These are phyloP conservation scores for Sarocladium kiliense DNA, from an alignment of 2,329 filamentous ascomycete genomes.

Conservation along the genomic window DNA sequence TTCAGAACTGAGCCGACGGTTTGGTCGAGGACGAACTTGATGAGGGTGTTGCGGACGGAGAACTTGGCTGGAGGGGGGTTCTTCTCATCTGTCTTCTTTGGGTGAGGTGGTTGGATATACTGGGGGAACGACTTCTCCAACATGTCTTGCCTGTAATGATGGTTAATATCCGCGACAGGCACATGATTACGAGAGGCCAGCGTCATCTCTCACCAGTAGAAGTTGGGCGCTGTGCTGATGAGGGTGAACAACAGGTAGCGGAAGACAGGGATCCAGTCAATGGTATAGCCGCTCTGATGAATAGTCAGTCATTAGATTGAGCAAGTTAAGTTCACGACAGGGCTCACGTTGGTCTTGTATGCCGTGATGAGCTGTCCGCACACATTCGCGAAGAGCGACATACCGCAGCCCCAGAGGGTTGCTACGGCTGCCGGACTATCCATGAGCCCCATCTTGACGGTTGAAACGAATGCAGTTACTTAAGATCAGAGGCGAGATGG, in stretches of 20 bases:
- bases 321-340: background rate
- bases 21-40: constrained; percentile 67
- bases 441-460: background rate
- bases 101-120: constrained; percentile 35
- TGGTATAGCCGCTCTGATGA: constrained; percentile 48
- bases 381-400: constrained; percentile 55
- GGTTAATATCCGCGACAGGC: constrained; percentile 9
- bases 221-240: constrained; percentile 75
- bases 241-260: constrained; percentile 73
- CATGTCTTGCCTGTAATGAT: constrained; percentile 59
- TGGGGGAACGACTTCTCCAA: constrained; percentile 73
- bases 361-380: constrained; percentile 63
- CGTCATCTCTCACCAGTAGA: constrained; percentile 58
- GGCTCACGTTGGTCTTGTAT: background rate
- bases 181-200: background rate
- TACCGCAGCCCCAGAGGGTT: background rate
- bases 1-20: constrained; percentile 61
- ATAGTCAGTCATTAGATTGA: background rate
- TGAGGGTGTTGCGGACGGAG: constrained; percentile 57
- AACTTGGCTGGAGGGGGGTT: constrained; percentile 38
- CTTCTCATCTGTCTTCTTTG: constrained; percentile 31
- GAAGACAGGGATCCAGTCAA: constrained; percentile 64
- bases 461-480: background rate
- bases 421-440: background rate
- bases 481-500: too few relatives aligned